Percentiles rank a stretch among this genome's conserved stretches.
These are phyloP conservation scores for Penicillium fimorum DNA, from an alignment of 495 filamentous ascomycete genomes.

Conservation along the genomic window DNA sequence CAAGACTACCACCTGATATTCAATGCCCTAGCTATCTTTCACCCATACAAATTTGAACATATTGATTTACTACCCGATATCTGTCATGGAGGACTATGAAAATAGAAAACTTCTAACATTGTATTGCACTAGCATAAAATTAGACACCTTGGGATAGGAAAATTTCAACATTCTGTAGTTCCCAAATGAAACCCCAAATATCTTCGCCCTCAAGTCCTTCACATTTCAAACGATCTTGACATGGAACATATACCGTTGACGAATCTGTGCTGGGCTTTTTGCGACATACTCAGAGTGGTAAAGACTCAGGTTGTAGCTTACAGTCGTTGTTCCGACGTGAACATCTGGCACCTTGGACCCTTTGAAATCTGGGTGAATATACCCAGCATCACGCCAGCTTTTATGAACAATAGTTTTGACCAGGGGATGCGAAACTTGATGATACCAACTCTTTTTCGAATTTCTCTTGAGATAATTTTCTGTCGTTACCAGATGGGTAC, in stretches of 20 bases:
- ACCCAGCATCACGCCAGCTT: conserved; percentile 12
- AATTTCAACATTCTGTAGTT: neutral
- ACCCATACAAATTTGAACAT: neutral
- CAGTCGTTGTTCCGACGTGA: neutral
- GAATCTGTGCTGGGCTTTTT: conserved; percentile 68
- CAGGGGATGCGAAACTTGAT: neutral
- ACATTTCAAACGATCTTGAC: conserved; percentile 28
- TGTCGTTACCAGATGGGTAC: conserved; percentile 23
- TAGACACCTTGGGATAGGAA: neutral
- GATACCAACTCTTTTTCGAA: conserved; percentile 12
- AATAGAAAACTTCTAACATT: neutral
- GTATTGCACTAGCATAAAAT: neutral
- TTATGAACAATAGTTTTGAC: neutral
- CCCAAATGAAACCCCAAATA: neutral
- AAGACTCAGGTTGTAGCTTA: neutral
- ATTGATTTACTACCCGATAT: neutral
- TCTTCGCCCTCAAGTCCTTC: neutral
- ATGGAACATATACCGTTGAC: conserved; percentile 69
- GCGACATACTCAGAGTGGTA: conserved; percentile 56
- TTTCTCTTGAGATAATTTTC: neutral
- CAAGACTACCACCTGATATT: neutral
- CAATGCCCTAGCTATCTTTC: neutral
- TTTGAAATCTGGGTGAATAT: conserved; percentile 13
- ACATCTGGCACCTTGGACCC: conserved; percentile 15
- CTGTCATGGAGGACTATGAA: too few species aligned